phyloP scores from a whole-genome alignment of 2,329 filamentous ascomycete species.

The Capronia epimyces region DNA sequence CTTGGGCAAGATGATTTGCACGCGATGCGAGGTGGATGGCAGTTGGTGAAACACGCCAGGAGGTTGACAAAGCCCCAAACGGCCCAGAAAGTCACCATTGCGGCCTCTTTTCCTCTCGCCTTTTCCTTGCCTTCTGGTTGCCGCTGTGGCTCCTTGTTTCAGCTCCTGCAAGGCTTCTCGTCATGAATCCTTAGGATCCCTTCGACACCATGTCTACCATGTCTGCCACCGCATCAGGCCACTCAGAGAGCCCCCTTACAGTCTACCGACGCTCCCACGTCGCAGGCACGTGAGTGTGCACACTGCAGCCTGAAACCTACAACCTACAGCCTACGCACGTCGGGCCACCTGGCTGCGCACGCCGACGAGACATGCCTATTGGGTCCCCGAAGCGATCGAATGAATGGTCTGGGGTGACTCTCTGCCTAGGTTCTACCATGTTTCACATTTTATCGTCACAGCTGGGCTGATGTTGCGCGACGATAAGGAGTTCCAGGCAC shows the following conservation, averaged over 20 bases:
- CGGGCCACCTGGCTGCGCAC: neutral
- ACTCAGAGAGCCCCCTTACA: neutral
- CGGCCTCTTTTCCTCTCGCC: neutral
- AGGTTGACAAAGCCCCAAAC: conserved; percentile 5
- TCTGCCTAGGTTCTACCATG: neutral
- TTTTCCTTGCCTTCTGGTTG: neutral
- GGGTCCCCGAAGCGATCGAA: neutral
- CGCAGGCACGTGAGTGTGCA: neutral
- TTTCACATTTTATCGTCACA: neutral
- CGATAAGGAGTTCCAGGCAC: no score
- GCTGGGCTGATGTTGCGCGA: neutral
- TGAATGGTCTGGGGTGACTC: neutral
- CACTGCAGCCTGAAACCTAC: neutral
- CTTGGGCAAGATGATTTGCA: conserved; percentile 18
- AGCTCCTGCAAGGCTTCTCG: conserved; percentile 19
- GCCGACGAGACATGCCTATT: neutral
- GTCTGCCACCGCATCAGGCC: neutral
- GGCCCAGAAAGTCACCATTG: conserved; percentile 1
- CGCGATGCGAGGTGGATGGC: conserved; percentile 6
- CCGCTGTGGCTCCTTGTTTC: conserved; percentile 19
- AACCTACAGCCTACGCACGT: neutral
- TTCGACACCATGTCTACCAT: neutral
- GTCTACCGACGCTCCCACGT: neutral
- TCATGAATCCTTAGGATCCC: no score
- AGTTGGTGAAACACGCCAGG: conserved; percentile 22